phyloP scores from a whole-genome alignment of 495 filamentous ascomycete genomes.

The Halenospora varia region DNA sequence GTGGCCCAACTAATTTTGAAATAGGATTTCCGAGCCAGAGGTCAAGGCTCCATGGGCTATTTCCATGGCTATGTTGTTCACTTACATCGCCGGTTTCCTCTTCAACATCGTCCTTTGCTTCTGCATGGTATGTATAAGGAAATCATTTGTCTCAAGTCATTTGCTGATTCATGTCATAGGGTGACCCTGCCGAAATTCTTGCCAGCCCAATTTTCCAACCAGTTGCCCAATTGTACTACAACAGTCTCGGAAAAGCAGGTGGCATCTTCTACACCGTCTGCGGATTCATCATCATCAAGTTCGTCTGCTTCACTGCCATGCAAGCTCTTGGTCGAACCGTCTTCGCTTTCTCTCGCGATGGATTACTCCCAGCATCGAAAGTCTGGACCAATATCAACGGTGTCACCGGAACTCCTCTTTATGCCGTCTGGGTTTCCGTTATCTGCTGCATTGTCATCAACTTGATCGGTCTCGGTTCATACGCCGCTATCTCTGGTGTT shows the following conservation, averaged over 20 bases:
- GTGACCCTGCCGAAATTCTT: conserved; percentile 40
- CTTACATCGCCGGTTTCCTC: conserved; percentile 55
- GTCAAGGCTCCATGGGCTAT: conserved; percentile 58
- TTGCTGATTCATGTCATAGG: neutral
- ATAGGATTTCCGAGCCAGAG: conserved; percentile 47
- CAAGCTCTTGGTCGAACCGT: conserved; percentile 59
- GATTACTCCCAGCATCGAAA: conserved; percentile 49
- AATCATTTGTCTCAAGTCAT: neutral
- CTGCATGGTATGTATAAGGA: conserved; percentile 43
- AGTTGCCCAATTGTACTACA: conserved; percentile 62
- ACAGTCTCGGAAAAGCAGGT: conserved; percentile 52
- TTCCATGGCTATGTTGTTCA: conserved; percentile 53
- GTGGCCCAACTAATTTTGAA: neutral
- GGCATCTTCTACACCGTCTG: conserved; percentile 58
- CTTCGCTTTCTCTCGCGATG: conserved; percentile 59
- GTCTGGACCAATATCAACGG: conserved; percentile 51
- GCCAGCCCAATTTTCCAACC: conserved; percentile 48
- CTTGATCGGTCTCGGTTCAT: conserved; percentile 58
- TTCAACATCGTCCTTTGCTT: conserved; percentile 63
- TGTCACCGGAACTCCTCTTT: conserved; percentile 54
- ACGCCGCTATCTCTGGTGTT: conserved; percentile 56
- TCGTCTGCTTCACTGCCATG: conserved; percentile 58
- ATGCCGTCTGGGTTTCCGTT: conserved; percentile 57
- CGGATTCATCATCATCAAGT: conserved; percentile 53
- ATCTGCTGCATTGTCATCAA: conserved; percentile 56